These are phyloP conservation scores for Amanita inopinata DNA, from an alignment of 768 basidiomycete genomes.

Conservation along the genomic window DNA sequence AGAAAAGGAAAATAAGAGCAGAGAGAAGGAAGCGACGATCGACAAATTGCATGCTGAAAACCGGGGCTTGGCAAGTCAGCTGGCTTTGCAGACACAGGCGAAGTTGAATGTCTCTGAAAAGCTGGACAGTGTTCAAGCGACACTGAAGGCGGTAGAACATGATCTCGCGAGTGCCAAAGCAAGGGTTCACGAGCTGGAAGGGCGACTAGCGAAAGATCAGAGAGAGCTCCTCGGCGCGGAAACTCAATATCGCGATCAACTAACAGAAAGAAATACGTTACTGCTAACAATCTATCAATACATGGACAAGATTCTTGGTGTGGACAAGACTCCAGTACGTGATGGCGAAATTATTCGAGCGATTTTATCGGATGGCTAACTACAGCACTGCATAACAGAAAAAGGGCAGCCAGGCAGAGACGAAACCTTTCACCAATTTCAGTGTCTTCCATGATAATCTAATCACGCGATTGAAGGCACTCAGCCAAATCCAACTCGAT, in stretches of 20 bases:
- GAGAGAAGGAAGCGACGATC: slow-evolving; percentile 63
- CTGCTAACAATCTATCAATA: slow-evolving; percentile 91
- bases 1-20: slow-evolving; percentile 50
- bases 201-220: slow-evolving; percentile 74
- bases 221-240: slow-evolving; percentile 61
- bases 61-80: slow-evolving; percentile 66
- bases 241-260: slow-evolving; percentile 79
- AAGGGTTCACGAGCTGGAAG: slow-evolving; percentile 68
- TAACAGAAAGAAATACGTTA: slow-evolving; percentile 88
- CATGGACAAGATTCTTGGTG: slow-evolving; percentile 87
- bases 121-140: slow-evolving; percentile 61
- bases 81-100: slow-evolving; percentile 82
- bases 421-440: slow-evolving; percentile 92
- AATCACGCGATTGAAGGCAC: slow-evolving; percentile 73
- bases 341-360: background rate
- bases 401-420: slow-evolving; percentile 67
- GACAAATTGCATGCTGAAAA: slow-evolving; percentile 75
- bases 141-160: slow-evolving; percentile 53
- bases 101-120: slow-evolving; percentile 82
- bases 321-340: slow-evolving; percentile 76
- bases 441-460: slow-evolving; percentile 91
- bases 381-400: slow-evolving; percentile 46
- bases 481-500: slow-evolving; percentile 75
- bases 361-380: background rate
- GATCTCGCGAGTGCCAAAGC: slow-evolving; percentile 54